Evolutionary conservation across 2,329 filamentous ascomycete species (phyloP), one percentile per base, ranked within the genome.

Genomic region (Neofusicoccum parvum): DNA sequence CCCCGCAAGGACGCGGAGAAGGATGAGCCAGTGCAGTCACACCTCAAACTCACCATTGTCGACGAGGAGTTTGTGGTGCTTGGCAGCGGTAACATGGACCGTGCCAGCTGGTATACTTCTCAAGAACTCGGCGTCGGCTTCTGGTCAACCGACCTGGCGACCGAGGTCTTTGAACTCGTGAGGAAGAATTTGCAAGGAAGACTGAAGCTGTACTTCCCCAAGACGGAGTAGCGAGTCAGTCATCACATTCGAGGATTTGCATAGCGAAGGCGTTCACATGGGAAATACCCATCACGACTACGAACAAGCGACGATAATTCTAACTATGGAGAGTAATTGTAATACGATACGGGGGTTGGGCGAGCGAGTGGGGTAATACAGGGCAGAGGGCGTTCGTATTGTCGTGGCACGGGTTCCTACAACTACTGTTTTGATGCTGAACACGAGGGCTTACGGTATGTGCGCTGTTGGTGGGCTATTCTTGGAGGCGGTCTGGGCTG

Each of bases 101-200:
- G 92, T 1, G 91, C 92, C 7, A 94, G 90, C 73, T 95, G 91
- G 90, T 94, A 87, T 77, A 95, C 92, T 5, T 94, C 90, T 75
- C 92, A 95, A 77, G 92, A 96, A 78, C 80, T 95, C 23, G 92
- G 92, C 1, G 80, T 95, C 36, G 83, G 83, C 1, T 80, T 87
- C 49, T 82, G 49, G 46, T 65, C 63, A 12, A 43, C 51, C 1
- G 51, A 59, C 27, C 15, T 65, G 20, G 63, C 63, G 0, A 23
- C 53, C 7, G 63, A 65, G 41, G 37, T 65, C 23, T 39, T 43
- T 23, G 34, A 37, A 5, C 36, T 65, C 20, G 36, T 65, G 20
- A 39, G 36, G 17, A 58, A 49, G 20, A 65, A 59, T 34, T 14
- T 65, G 51, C 14, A 50, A 15, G 51, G 53, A 7, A 41, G 63